Base-by-base conservation (phyloP, 129 eudicot species). In the Flaveria robusta region DNA sequence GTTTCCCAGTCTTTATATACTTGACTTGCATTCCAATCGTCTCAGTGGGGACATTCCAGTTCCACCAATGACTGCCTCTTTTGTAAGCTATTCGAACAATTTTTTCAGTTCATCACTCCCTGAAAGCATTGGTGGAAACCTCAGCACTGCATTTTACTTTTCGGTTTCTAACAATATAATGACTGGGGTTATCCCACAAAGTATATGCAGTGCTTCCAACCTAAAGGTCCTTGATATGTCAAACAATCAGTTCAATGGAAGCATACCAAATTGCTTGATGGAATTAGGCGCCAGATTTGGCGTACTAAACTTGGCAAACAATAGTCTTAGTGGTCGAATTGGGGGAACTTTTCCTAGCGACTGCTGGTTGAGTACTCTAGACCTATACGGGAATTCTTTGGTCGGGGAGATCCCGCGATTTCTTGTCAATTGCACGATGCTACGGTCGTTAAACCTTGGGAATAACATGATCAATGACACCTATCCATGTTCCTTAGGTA, bases 11-110 rank as follows among this genome's bases (percentile, higher is more conserved):
- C 70, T 85, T 8, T 0, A 0, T 12, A 72, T 41, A 10, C 85
- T 90, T 10, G 96, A 90, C 75, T 72, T 90, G 15, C 85, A 84
- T 72, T 72, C 83, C 37, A 90, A 90, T 77, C 16, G 43, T 13
- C 85, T 87, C 19, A 37, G 42, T 6, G 96, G 96, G 31, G 59
- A 34, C 54, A 22, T 90, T 50, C 96, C 89, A 2, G 0, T 63
- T 23, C 83, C 77, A 29, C 85, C 86, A n/a, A n/a, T n/a, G n/a
- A n/a, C n/a, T n/a, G n/a, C n/a, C n/a, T n/a, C n/a, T n/a, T n/a
- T n/a, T n/a, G n/a, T n/a, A n/a, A n/a, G n/a, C 51, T 85, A 71
- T 34, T 83, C 89, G 0, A 24, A 71, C 81, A 90, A 90, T 66
- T 47, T 58, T 27, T 87, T 90, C 76, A 74, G 46, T 20, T 78